Conservation (phyloP, 208 protist genomes). For the Trypanosoma brucei region DNA sequence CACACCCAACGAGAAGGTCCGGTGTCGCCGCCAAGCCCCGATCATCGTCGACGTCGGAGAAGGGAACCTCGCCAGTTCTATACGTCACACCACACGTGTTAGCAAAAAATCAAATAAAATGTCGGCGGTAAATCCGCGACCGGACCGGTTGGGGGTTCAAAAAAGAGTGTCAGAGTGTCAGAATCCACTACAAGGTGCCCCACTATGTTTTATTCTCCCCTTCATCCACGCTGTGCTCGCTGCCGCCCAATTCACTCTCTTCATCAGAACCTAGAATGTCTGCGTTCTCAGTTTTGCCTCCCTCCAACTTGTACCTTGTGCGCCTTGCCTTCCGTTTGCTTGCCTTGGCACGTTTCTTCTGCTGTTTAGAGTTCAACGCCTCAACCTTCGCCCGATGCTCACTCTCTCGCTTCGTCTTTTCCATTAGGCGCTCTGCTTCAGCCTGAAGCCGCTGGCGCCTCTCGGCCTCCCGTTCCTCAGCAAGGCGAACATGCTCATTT, state of each 20-base stretch:
- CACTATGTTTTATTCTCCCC: slow-evolving; percentile 24
- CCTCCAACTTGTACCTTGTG: slow-evolving; percentile 16
- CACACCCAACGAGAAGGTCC: too few relatives aligned
- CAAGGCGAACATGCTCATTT: slow-evolving; percentile 55
- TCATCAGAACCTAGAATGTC: slow-evolving; percentile 26
- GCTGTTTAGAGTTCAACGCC: slow-evolving; percentile 29
- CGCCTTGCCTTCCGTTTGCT: slow-evolving; percentile 32
- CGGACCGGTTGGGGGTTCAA: not conserved
- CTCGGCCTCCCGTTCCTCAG: slow-evolving; percentile 57
- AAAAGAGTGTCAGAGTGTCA: not conserved
- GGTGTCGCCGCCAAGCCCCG: too few relatives aligned
- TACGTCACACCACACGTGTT: too few relatives aligned
- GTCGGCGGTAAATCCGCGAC: too few relatives aligned
- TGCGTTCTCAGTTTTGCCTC: slow-evolving; percentile 21
- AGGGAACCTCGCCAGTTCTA: too few relatives aligned
- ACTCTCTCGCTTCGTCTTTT: slow-evolving; percentile 29
- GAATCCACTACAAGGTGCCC: not conserved
- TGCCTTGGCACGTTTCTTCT: slow-evolving; percentile 39
- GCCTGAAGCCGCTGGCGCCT: slow-evolving; percentile 42
- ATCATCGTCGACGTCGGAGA: too few relatives aligned
- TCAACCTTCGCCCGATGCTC: slow-evolving; percentile 45
- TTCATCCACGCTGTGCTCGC: slow-evolving; percentile 15
- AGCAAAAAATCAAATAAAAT: too few relatives aligned
- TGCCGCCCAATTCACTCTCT: slow-evolving; percentile 19
- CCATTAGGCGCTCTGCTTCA: slow-evolving; percentile 27